These are phyloP conservation scores for Solanum etuberosum DNA, from an alignment of 257 asterid genomes.

Conservation along the genomic window DNA sequence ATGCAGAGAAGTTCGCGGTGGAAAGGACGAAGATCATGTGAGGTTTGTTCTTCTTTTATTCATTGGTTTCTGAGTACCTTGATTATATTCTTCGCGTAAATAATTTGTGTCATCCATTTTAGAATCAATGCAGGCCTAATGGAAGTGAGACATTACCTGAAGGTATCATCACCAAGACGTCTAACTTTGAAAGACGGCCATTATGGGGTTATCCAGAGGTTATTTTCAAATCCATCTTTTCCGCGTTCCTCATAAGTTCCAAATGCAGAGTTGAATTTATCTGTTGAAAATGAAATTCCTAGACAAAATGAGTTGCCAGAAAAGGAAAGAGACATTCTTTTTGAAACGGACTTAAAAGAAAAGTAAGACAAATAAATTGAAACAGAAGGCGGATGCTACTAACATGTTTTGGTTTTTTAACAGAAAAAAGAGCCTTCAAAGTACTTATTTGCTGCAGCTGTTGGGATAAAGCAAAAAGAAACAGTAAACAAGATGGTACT, in stretches of 20 bases:
- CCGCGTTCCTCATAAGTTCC: neutral
- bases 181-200: conserved; percentile 72
- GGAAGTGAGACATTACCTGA: conserved; percentile 70
- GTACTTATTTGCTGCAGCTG: conserved; percentile 55
- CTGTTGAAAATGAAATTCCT: neutral
- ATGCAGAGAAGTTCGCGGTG: conserved; percentile 34
- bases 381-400: neutral
- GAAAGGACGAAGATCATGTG: conserved; percentile 23
- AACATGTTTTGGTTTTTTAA: neutral
- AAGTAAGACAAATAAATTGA: neutral
- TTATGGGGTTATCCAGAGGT: conserved; percentile 89
- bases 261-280: neutral
- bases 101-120: conserved; percentile 25
- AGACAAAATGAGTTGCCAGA: too few species aligned
- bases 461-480: conserved; percentile 67
- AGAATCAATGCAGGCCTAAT: conserved; percentile 50
- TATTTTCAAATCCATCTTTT: neutral
- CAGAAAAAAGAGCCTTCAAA: conserved; percentile 35
- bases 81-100: neutral
- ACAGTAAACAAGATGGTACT: conserved; percentile 49
- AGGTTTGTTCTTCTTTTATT: conserved; percentile 32
- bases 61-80: neutral
- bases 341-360: neutral
- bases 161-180: conserved; percentile 53
- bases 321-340: too few species aligned